Percentiles rank a stretch among this genome's conserved stretches.
Conservation (phyloP, 2,329 filamentous ascomycete genomes). For the Hymenoscyphus fraxineus region DNA sequence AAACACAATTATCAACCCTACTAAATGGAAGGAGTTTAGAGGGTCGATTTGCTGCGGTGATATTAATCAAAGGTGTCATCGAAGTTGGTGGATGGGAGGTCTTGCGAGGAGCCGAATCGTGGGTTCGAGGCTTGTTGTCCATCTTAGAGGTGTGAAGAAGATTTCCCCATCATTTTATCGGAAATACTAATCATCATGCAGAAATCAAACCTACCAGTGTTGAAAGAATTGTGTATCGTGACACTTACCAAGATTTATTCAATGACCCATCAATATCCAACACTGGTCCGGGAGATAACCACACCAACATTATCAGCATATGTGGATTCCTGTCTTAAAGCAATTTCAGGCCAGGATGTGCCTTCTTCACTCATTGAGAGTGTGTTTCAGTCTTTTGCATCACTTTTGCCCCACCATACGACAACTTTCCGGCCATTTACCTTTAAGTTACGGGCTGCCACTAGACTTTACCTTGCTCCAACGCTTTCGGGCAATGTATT, state of each 20-base stretch:
- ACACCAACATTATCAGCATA: conserved; percentile 77
- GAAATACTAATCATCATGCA: conserved; percentile 35
- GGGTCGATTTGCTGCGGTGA: conserved; percentile 73
- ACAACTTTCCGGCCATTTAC: conserved; percentile 77
- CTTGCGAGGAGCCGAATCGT: conserved; percentile 66
- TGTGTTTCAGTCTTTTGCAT: conserved; percentile 66
- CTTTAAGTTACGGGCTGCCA: conserved; percentile 60
- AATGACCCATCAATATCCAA: conserved; percentile 77
- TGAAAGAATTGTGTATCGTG: conserved; percentile 73
- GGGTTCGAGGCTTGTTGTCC: conserved; percentile 72
- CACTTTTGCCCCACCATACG: conserved; percentile 74
- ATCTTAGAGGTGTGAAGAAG: conserved; percentile 59
- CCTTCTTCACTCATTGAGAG: conserved; percentile 57
- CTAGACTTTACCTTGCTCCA: conserved; percentile 59
- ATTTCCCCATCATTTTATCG: not conserved
- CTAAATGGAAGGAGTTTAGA: conserved; percentile 72
- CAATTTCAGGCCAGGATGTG: conserved; percentile 45
- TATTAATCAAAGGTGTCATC: conserved; percentile 74
- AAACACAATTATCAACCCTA: conserved; percentile 71
- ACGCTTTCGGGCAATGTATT: conserved; percentile 50
- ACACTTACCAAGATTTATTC: conserved; percentile 80
- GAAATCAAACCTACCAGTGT: conserved; percentile 73
- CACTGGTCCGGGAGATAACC: conserved; percentile 80
- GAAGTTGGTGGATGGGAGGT: conserved; percentile 84
- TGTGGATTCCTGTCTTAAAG: conserved; percentile 66